Conservation (phyloP, 257 asterid genomes). For the Datura wrightii region DNA sequence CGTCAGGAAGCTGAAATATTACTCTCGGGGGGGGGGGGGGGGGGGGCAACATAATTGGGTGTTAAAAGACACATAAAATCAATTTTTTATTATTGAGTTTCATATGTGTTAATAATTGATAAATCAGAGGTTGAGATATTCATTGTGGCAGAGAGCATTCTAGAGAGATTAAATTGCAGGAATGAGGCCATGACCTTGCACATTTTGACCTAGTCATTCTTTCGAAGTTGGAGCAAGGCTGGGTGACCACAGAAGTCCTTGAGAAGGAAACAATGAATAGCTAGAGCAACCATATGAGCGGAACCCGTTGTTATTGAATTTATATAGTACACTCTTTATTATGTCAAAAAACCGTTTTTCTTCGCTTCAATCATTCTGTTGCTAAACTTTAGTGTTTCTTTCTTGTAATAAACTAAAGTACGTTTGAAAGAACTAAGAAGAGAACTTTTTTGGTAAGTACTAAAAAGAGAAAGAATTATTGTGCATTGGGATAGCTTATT, state of each 20-base stretch:
- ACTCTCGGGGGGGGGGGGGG: background rate
- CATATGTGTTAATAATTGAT: background rate
- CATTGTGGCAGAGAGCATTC: slow-evolving; percentile 18
- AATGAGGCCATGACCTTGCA: background rate
- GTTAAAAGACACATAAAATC: background rate
- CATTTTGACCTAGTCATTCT: background rate
- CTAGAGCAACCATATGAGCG: background rate
- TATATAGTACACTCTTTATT: slow-evolving; percentile 10
- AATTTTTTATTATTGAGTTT: background rate
- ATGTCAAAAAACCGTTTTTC: background rate
- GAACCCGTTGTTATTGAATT: background rate
- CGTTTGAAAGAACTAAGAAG: background rate
- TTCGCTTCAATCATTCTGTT: slow-evolving; percentile 7
- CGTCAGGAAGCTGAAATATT: background rate
- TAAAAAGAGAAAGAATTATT: background rate
- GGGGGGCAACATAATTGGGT: background rate
- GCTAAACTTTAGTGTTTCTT: background rate
- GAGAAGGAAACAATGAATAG: slow-evolving; percentile 2
- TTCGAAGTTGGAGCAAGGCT: background rate
- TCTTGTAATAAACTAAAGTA: background rate
- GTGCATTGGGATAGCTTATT: background rate
- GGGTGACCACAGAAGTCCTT: background rate
- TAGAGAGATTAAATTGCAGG: slow-evolving; percentile 3
- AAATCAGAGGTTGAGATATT: slow-evolving; percentile 7
- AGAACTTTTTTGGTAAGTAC: background rate